phyloP scores from a whole-genome alignment of 108 stramenopile genomes.

The Skeletonema grethae region DNA sequence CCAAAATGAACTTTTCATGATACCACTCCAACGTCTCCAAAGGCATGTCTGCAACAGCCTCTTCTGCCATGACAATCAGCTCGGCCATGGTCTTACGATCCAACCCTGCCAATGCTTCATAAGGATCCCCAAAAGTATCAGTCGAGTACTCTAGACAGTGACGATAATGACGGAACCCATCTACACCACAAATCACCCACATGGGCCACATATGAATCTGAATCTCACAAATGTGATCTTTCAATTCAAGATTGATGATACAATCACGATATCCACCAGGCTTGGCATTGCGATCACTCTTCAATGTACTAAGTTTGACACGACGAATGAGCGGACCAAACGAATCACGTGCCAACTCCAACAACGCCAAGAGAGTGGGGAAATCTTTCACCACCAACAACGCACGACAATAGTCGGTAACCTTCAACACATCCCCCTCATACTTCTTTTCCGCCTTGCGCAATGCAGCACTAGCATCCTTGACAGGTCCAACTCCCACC shows the following conservation, averaged over 20 bases:
- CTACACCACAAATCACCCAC: slow-evolving; percentile 87
- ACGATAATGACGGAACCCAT: slow-evolving; percentile 89
- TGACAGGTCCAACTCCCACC: slow-evolving; percentile 82
- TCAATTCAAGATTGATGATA: slow-evolving; percentile 85
- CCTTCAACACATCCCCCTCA: slow-evolving; percentile 80
- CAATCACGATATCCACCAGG: slow-evolving; percentile 86
- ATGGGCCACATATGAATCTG: slow-evolving; percentile 87
- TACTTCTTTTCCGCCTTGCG: slow-evolving; percentile 88
- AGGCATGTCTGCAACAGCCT: slow-evolving; percentile 85
- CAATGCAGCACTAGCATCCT: slow-evolving; percentile 73
- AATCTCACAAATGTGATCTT: slow-evolving; percentile 90
- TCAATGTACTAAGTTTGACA: slow-evolving; percentile 79
- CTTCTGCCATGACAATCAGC: slow-evolving; percentile 90
- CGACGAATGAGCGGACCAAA: slow-evolving; percentile 87
- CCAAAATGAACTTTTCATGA: slow-evolving; percentile 87
- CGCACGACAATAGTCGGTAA: slow-evolving; percentile 85
- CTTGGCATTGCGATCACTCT: slow-evolving; percentile 63
- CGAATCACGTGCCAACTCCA: slow-evolving; percentile 82
- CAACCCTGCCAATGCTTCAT: slow-evolving; percentile 78
- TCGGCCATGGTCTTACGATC: slow-evolving; percentile 91
- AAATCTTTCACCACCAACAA: slow-evolving; percentile 86
- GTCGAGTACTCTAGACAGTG: slow-evolving; percentile 90
- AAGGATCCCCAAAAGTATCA: slow-evolving; percentile 82
- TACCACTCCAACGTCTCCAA: slow-evolving; percentile 89
- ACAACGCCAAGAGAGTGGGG: slow-evolving; percentile 75